Base-by-base conservation (phyloP, 345 rosid genomes). In the Gossypium thurberi region DNA sequence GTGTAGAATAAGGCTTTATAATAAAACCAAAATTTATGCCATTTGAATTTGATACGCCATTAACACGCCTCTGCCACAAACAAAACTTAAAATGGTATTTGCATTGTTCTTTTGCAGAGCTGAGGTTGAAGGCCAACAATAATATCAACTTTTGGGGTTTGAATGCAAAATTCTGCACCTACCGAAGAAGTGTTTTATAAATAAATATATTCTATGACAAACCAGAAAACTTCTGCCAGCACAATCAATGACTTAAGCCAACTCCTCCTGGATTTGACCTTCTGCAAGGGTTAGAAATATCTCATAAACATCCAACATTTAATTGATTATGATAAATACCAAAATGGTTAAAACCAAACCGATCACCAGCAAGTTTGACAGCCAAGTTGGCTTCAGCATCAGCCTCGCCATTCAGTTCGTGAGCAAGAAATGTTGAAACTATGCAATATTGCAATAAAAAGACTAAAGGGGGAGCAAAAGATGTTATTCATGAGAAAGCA, bases 321-420 rank as follows among this genome's bases (percentile, higher is more conserved):
- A 61, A 69, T 12, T 64, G 75, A 18, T 20, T 5, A 64, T 8
- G 62, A 37, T 52, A 37, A 67, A 69, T 12, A 3, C 69, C 26
- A 13, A 52, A 48, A 56, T 61, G 60, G 43, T 23, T 55, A 71
- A 42, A 65, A 43, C 56, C 71, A 17, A 80, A 79, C 69, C 89
- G 20, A 20, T 88, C 82, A 94, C 98, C 94, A 21, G 76, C 76
- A 52, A 94, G 99, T 23, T 75, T 17, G 74, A 76, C 65, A 55
- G 91, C 98, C 78, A 87, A 79, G 80, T 87, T 94, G 47, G 99
- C 99, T 73, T 88, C 92, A 78, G 81, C 87, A 79, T 94, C 99
- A 9, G 98, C 99, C 2, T 85, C 94, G 9, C 84, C 74, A 78
- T 94, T 94, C 61, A 77, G 71, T 43, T 79, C 82, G 37, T 20